Evolutionary conservation across 2,329 filamentous ascomycete species (phyloP).

Genomic region (Penicillium sp.): DNA sequence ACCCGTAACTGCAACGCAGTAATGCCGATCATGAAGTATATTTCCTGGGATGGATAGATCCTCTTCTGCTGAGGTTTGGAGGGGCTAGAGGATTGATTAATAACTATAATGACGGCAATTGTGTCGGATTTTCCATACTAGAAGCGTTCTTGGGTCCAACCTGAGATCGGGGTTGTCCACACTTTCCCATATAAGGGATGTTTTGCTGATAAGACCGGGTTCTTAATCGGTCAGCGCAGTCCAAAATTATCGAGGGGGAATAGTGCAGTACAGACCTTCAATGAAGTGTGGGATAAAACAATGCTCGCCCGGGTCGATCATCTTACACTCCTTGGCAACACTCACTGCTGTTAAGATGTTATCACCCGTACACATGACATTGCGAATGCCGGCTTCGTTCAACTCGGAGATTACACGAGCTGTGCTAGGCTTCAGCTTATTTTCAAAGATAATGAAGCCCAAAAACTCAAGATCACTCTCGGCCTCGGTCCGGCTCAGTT

Average conservation of each 20-base stretch:
- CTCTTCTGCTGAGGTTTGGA: constrained; percentile 66
- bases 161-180: constrained; percentile 81
- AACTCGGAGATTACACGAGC: constrained; percentile 79
- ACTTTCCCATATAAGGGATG: constrained; percentile 83
- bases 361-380: constrained; percentile 96
- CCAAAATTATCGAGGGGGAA: not conserved
- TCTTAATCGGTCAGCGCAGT: constrained; percentile 46
- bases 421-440: constrained; percentile 91
- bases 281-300: constrained; percentile 91
- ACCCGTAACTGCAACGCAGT: constrained; percentile 83
- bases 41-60: constrained; percentile 87
- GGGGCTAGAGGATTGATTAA: constrained; percentile 55
- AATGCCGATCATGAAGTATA: constrained; percentile 77
- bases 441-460: constrained; percentile 98
- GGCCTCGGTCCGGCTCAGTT: constrained; percentile 83
- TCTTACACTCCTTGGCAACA: constrained; percentile 83
- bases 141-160: constrained; percentile 75
- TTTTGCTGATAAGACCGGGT: constrained; percentile 70
- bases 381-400: constrained; percentile 76
- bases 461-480: constrained; percentile 83
- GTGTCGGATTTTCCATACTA: constrained; percentile 47
- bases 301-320: constrained; percentile 77
- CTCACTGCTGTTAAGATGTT: constrained; percentile 97
- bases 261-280: constrained; percentile 57
- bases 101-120: not conserved